These are phyloP conservation scores for Phytophthora europaea DNA, from an alignment of 352 stramenopile genomes.

Conservation along the genomic window DNA sequence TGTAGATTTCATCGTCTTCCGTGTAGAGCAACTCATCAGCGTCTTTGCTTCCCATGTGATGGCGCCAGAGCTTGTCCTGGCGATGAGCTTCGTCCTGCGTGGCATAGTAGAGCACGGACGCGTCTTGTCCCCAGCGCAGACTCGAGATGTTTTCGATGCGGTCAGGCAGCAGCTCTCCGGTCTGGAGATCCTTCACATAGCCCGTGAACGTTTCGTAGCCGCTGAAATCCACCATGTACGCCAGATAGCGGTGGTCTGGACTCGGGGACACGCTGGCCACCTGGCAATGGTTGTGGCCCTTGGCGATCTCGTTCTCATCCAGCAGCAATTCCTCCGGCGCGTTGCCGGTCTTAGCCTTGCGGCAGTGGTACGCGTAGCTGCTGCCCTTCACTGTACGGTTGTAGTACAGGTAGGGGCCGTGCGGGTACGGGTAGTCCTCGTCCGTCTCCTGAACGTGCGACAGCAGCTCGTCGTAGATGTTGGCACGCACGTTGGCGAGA, in stretches of 20 bases:
- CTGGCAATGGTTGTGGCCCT: conserved; percentile 87
- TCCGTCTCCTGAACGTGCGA: conserved; percentile 92
- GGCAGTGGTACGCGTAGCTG: conserved; percentile 84
- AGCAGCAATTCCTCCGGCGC: conserved; percentile 93
- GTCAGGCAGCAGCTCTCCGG: conserved; percentile 72
- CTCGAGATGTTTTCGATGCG: conserved; percentile 90
- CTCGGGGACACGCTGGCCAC: conserved; percentile 83
- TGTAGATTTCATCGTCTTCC: conserved; percentile 96
- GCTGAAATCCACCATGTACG: conserved; percentile 95
- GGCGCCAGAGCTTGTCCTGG: conserved; percentile 95
- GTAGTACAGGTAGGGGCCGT: conserved; percentile 91
- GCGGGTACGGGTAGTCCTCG: conserved; percentile 83
- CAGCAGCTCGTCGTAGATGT: conserved; percentile 95
- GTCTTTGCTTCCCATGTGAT: conserved; percentile 80
- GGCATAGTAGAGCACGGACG: conserved; percentile 94
- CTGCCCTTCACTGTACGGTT: conserved; percentile 89
- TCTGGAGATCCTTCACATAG: conserved; percentile 89
- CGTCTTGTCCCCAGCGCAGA: conserved; percentile 93
- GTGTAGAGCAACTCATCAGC: conserved; percentile 94
- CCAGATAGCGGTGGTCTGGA: conserved; percentile 92
- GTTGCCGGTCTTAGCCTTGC: conserved; percentile 74
- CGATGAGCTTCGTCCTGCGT: conserved; percentile 94
- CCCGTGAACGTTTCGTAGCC: conserved; percentile 96
- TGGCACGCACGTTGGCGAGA: conserved; percentile 79
- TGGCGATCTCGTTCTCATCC: conserved; percentile 94